Percentiles rank a stretch among this genome's conserved stretches.
Conservation (phyloP, 2,329 filamentous ascomycete species). For the Blastomyces emzantsi region DNA sequence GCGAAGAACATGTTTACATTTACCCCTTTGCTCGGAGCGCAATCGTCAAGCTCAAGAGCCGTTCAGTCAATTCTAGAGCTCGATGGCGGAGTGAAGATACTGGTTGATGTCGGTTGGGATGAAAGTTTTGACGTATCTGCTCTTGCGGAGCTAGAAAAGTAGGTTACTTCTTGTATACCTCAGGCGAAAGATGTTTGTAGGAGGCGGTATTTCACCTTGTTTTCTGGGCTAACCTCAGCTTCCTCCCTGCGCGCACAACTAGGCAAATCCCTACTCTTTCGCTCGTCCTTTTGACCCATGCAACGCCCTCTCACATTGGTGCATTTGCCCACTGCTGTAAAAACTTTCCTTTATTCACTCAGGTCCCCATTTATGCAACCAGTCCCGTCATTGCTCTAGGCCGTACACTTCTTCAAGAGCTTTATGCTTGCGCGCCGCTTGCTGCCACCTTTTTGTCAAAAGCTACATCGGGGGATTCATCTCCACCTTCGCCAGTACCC, state of each 20-base stretch:
- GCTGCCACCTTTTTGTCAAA: conserved; percentile 74
- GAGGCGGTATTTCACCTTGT: too few species aligned
- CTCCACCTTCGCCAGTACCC: conserved; percentile 23
- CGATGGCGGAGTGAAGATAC: conserved; percentile 89
- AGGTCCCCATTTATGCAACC: conserved; percentile 91
- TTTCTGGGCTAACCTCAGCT: neutral
- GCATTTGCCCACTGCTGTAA: conserved; percentile 97
- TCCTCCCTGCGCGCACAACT: neutral
- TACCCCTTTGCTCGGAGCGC: conserved; percentile 82
- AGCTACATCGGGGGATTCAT: conserved; percentile 52
- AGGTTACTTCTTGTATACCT: conserved; percentile 20
- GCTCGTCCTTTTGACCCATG: conserved; percentile 87
- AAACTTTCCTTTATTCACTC: conserved; percentile 81
- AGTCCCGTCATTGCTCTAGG: conserved; percentile 88
- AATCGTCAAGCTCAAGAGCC: conserved; percentile 66
- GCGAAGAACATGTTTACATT: conserved; percentile 76
- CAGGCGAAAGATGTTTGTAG: conserved; percentile 7
- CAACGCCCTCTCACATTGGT: conserved; percentile 81
- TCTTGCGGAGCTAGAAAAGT: conserved; percentile 86
- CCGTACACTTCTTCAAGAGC: conserved; percentile 78
- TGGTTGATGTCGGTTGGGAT: conserved; percentile 95
- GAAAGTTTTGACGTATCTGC: conserved; percentile 75
- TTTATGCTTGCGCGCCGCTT: conserved; percentile 83
- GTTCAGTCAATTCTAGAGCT: conserved; percentile 95
- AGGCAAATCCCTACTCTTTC: conserved; percentile 89